These are phyloP conservation scores for Grosmannia penicillata DNA, from an alignment of 2,329 filamentous ascomycete genomes.

Conservation along the genomic window DNA sequence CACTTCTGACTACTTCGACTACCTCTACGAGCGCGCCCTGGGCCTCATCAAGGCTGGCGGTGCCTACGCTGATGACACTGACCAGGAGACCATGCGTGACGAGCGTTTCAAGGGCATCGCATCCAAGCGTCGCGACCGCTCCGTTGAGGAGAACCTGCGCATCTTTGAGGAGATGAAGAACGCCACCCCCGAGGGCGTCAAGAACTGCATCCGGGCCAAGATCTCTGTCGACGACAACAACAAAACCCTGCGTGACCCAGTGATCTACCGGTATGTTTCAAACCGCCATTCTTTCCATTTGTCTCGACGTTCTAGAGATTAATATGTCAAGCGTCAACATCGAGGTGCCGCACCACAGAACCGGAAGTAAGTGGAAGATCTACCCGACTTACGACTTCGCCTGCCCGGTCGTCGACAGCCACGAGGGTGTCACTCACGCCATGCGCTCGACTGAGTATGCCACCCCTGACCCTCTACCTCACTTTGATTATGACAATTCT, in stretches of 20 bases:
- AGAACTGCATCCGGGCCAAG: constrained; percentile 89
- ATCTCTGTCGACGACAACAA: constrained; percentile 85
- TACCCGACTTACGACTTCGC: constrained; percentile 83
- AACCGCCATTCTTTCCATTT: no score
- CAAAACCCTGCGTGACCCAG: constrained; percentile 89
- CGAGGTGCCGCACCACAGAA: constrained; percentile 56
- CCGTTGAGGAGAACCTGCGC: constrained; percentile 68
- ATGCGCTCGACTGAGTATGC: constrained; percentile 60
- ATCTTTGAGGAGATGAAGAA: constrained; percentile 80
- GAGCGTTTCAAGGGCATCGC: constrained; percentile 75
- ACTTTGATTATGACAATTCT: background rate
- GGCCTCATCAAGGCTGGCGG: constrained; percentile 74
- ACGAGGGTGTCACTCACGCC: constrained; percentile 74
- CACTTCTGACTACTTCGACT: constrained; percentile 91
- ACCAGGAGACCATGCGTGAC: constrained; percentile 73
- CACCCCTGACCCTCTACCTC: background rate
- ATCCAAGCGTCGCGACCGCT: constrained; percentile 64
- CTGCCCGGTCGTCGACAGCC: constrained; percentile 64
- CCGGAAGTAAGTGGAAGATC: constrained; percentile 66
- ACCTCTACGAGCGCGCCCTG: constrained; percentile 75
- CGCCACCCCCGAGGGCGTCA: constrained; percentile 61
- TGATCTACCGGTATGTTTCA: constrained; percentile 70
- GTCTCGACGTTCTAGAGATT: no score
- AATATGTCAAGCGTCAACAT: constrained; percentile 47
- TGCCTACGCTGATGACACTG: constrained; percentile 90